Percentiles rank a stretch among this genome's conserved stretches.
These are phyloP conservation scores for Calonectria multiphialidica DNA, from an alignment of 2,329 filamentous ascomycete species.

Conservation along the genomic window DNA sequence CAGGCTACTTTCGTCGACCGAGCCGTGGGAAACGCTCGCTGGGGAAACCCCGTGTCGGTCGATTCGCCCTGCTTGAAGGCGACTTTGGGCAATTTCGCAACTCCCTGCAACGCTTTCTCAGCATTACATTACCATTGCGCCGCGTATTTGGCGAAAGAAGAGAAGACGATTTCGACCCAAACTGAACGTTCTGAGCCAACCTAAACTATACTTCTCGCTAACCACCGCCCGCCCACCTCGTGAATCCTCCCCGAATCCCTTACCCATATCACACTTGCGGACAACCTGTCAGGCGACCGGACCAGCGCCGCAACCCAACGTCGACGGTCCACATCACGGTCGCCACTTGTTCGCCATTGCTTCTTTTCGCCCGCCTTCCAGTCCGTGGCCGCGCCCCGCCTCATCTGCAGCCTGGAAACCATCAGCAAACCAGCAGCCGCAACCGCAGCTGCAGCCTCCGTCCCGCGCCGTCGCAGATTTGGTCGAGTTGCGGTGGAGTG, in stretches of 20 bases:
- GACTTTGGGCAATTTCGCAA: background rate
- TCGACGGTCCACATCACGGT: constrained; percentile 6
- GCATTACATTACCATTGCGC: background rate
- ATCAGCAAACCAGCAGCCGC: constrained; percentile 24
- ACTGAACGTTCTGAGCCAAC: background rate
- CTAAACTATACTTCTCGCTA: background rate
- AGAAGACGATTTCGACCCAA: background rate
- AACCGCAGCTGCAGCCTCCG: constrained; percentile 20
- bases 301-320: constrained; percentile 14
- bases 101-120: background rate
- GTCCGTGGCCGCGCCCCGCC: constrained; percentile 25
- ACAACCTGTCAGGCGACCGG: constrained; percentile 14
- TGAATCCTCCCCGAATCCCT: constrained; percentile 3
- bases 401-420: constrained; percentile 14
- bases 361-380: constrained; percentile 22
- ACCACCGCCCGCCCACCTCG: background rate
- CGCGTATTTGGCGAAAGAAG: background rate
- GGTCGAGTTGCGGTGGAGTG: constrained; percentile 22
- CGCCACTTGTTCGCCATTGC: constrained; percentile 12
- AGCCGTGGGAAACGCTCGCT: constrained; percentile 27
- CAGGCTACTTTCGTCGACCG: constrained; percentile 44
- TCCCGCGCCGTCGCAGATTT: constrained; percentile 20
- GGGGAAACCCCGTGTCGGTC: constrained; percentile 35
- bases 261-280: constrained; percentile 5
- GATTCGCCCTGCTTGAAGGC: constrained; percentile 30